Conservation (phyloP, 495 filamentous ascomycete genomes). For the Xylaria telfairii region DNA sequence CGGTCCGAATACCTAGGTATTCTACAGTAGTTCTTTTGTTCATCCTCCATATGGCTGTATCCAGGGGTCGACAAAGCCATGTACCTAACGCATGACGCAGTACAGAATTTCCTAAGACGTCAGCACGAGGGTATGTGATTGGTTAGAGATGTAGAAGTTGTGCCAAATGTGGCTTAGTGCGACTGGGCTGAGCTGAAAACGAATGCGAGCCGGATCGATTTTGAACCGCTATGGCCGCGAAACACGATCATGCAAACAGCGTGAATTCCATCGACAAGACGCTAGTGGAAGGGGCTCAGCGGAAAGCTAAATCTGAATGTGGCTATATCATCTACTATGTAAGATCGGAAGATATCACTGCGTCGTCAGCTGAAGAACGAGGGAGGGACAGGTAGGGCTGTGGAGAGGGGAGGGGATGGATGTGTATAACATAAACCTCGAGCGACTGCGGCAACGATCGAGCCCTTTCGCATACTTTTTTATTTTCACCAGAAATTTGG, state of each 20-base stretch:
- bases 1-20: not conserved
- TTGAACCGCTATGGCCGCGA: not conserved
- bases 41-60: not conserved
- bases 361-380: not conserved
- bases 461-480: not conserved
- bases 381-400: not conserved
- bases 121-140: not conserved
- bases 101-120: slow-evolving; percentile 10
- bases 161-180: not conserved
- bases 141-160: not conserved
- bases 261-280: not conserved
- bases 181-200: not conserved
- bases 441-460: not conserved
- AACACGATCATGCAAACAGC: not conserved
- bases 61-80: not conserved
- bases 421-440: not conserved
- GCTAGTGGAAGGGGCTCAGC: not conserved
- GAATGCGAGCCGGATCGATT: slow-evolving; percentile 6
- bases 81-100: no score
- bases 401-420: no score
- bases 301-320: not conserved
- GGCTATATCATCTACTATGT: not conserved
- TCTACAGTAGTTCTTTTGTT: no score
- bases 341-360: not conserved
- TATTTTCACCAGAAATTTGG: not conserved